These are phyloP conservation scores for Actinomortierella wolfii DNA, from an alignment of 371 early-diverging fungal genomes.

Conservation along the genomic window DNA sequence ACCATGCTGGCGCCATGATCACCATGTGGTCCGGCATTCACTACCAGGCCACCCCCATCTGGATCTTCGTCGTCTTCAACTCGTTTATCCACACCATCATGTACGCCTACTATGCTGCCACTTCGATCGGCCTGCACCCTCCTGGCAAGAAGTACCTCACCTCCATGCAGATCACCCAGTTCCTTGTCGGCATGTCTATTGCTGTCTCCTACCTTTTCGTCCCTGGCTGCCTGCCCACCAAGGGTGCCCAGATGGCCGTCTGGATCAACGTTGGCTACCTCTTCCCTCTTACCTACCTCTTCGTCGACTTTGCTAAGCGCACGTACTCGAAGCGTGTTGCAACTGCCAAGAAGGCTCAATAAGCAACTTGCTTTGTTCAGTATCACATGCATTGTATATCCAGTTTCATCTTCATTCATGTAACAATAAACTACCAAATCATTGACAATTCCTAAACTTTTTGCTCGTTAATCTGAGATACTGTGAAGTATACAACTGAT, in stretches of 20 bases:
- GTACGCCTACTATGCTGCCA: slow-evolving; percentile 87
- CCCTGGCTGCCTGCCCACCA: slow-evolving; percentile 65
- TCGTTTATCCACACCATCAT: slow-evolving; percentile 91
- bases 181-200: slow-evolving; percentile 76
- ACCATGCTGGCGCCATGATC: slow-evolving; percentile 89
- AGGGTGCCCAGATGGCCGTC: slow-evolving; percentile 69
- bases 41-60: slow-evolving; percentile 76
- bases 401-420: background rate
- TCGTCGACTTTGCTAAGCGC: slow-evolving; percentile 74
- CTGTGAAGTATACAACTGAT: no score
- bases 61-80: slow-evolving; percentile 88
- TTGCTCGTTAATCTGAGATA: no score
- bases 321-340: slow-evolving; percentile 59
- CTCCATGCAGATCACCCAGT: slow-evolving; percentile 87
- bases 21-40: slow-evolving; percentile 77
- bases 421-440: no score
- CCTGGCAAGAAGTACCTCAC: slow-evolving; percentile 87
- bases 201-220: slow-evolving; percentile 73
- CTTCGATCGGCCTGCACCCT: slow-evolving; percentile 76
- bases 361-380: slow-evolving; percentile 18
- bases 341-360: slow-evolving; percentile 55
- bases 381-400: background rate
- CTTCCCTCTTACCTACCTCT: slow-evolving; percentile 79
- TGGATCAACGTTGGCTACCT: slow-evolving; percentile 77
- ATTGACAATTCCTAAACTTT: no score